Evolutionary conservation across 257 asterid species (phyloP), one percentile per base, ranked within the genome.

Genomic region (Euphrasia confusa): DNA sequence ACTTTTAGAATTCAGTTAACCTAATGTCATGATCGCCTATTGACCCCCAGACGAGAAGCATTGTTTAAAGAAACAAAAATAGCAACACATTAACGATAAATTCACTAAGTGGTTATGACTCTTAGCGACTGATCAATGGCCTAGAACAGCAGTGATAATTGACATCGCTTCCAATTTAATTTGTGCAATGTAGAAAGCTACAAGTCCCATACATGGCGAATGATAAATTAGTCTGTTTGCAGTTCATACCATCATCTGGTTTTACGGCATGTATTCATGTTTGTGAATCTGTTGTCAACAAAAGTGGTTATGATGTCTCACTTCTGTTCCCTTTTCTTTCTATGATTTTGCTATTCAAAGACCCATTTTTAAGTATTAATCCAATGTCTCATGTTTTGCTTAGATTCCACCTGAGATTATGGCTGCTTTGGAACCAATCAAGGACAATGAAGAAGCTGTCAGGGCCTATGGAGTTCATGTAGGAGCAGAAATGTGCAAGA

Each of bases 401-500:
- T 73, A 93, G 99, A 77, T 93, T 53, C 97, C 96, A 3, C 56
- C 83, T 65, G 97, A 93, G 80, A 78, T 93, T 70, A 93, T 74
- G 79, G 91, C 88, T 70, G 92, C 99, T 68, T 72, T 93, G 83
- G 99, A 93, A 52, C 96, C 97, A 54, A 93, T 93, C 77, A 93
- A 93, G 83, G 99, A 93, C 78, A 93, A 87, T 62, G 99, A 93
- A 72, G 99, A 93, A 75, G 97, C 99, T 55, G 99, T 93, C 60
- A 93, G 75, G 85, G 96, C 95, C 68, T 93, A 84, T 61, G 97
- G 97, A 40, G 73, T 93, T 75, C 97, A 93, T 90, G 94, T 82
- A 28, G 99, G 88, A 65, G 83, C 99, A 66, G 99, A 93, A 80
- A 93, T 87, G 95, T 93, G 97, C 91, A 93, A 85, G 94, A 89